Conservation (phyloP, 257 asterid genomes). For the Solanum virginianum region DNA sequence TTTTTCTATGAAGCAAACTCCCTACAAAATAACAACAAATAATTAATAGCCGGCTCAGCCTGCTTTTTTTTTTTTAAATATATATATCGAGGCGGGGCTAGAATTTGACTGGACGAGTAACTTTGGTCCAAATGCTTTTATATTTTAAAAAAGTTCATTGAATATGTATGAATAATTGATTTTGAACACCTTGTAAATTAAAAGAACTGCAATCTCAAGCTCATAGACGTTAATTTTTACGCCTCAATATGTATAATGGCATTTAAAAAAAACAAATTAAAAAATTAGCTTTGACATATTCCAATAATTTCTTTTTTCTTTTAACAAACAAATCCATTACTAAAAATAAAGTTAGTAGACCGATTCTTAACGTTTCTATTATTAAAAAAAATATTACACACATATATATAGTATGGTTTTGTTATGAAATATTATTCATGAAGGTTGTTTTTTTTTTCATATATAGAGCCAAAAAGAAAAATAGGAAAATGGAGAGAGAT, state of each 20-base stretch:
- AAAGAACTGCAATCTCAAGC: background rate
- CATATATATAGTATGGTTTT: background rate
- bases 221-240: background rate
- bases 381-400: background rate
- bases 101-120: no score
- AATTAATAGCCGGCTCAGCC: slow-evolving; percentile 24
- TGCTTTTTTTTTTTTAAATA: no score
- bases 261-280: background rate
- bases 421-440: background rate
- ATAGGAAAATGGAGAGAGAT: background rate
- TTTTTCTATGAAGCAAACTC: slow-evolving; percentile 51
- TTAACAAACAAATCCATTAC: background rate
- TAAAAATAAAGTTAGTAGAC: background rate
- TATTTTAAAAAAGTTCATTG: background rate
- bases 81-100: no score
- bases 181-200: background rate
- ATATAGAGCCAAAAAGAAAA: background rate
- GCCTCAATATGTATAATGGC: background rate
- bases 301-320: background rate
- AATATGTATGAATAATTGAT: background rate
- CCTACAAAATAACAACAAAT: slow-evolving; percentile 21
- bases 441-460: background rate
- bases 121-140: background rate
- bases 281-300: background rate
- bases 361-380: background rate